Evolutionary conservation across 768 basidiomycete genomes (phyloP).

Genomic region (Leccinum uliginosum): DNA sequence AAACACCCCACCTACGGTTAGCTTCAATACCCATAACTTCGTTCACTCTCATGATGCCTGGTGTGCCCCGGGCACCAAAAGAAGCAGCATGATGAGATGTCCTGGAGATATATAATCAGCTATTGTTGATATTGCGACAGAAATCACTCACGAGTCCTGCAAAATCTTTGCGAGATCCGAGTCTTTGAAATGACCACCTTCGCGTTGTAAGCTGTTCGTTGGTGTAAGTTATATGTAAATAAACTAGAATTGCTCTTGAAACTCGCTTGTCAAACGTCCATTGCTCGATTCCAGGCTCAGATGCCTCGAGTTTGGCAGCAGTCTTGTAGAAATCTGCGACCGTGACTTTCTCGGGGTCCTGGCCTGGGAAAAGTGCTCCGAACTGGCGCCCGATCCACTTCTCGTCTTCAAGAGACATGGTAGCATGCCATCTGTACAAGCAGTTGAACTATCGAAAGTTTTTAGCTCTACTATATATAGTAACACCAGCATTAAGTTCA

Average conservation of each 20-base stretch:
- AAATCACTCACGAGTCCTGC: constrained; percentile 56
- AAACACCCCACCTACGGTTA: constrained; percentile 74
- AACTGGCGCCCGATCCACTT: constrained; percentile 58
- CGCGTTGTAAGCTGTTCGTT: constrained; percentile 50
- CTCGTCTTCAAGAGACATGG: constrained; percentile 68
- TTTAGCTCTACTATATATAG: background rate
- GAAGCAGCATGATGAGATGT: constrained; percentile 68
- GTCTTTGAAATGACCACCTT: constrained; percentile 62
- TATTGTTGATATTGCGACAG: background rate
- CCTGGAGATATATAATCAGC: constrained; percentile 30
- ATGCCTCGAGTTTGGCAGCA: constrained; percentile 34
- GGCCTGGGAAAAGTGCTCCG: constrained; percentile 48
- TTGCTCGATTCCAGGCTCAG: constrained; percentile 44
- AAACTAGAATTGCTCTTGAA: background rate
- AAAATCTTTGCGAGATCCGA: constrained; percentile 64
- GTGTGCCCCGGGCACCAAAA: constrained; percentile 76
- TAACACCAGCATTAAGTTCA: background rate
- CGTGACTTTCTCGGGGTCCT: constrained; percentile 44
- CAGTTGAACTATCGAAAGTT: constrained; percentile 62
- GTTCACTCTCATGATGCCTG: constrained; percentile 67
- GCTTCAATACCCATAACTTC: constrained; percentile 85
- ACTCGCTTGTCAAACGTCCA: constrained; percentile 68
- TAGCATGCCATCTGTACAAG: constrained; percentile 83
- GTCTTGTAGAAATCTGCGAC: constrained; percentile 48
- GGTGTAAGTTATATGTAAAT: constrained; percentile 2